Conservation (phyloP, 305 asterid species). For the Fraxinus greggii region DNA sequence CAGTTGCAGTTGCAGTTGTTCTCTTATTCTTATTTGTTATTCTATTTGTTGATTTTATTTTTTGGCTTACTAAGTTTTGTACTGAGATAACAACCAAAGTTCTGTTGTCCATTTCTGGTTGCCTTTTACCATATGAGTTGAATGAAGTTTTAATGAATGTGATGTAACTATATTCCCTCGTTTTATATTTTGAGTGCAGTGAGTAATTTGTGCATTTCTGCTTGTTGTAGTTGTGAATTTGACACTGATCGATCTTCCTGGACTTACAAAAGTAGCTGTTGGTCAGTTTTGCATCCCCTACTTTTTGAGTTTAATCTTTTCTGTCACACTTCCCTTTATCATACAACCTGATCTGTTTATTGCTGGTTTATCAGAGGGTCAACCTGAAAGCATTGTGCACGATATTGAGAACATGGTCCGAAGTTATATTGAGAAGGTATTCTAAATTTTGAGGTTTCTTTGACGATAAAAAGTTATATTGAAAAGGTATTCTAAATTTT, state of each 20-base stretch:
- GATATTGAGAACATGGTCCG: constrained; percentile 99
- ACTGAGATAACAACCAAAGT: not conserved
- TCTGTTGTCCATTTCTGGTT: not conserved
- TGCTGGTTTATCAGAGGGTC: constrained; percentile 58
- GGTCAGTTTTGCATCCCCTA: constrained; percentile 49
- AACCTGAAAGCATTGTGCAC: constrained; percentile 71
- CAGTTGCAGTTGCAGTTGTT: not conserved
- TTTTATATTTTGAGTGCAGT: constrained; percentile 11
- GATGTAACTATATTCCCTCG: not conserved
- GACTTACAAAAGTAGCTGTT: constrained; percentile 93
- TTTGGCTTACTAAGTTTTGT: not conserved
- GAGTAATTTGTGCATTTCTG: constrained; percentile 26
- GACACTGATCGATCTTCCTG: constrained; percentile 96
- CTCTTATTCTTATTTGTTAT: not conserved
- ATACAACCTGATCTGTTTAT: constrained; percentile 6
- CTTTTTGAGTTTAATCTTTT: not conserved
- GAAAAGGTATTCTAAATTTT: constrained; percentile 63
- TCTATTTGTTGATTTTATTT: not conserved
- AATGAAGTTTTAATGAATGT: not conserved
- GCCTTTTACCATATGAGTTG: constrained; percentile 5
- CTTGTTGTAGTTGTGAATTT: constrained; percentile 78
- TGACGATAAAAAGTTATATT: constrained; percentile 41
- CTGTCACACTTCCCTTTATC: not conserved
- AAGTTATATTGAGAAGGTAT: constrained; percentile 87
- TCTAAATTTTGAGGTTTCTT: not conserved